These are phyloP conservation scores for Lepidium africanum DNA, from an alignment of 345 rosid species.

Conservation along the genomic window DNA sequence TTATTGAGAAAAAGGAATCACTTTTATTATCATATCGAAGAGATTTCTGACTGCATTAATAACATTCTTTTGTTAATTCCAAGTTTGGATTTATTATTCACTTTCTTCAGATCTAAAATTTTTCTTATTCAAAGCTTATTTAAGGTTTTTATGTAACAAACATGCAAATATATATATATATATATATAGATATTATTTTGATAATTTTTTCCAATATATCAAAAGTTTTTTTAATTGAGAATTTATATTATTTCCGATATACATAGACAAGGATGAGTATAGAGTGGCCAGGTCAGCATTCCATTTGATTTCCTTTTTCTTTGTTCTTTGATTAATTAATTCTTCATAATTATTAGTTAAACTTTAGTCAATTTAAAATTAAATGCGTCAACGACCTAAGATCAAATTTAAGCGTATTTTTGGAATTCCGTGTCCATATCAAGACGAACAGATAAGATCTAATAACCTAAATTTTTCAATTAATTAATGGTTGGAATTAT, in stretches of 20 bases:
- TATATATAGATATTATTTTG: too few relatives aligned
- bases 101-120: too few relatives aligned
- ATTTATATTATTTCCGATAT: too few relatives aligned
- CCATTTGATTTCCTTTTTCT: neutral
- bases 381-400: neutral
- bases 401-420: neutral
- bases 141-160: neutral
- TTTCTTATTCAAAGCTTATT: neutral
- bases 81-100: neutral
- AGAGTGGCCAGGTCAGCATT: slow-evolving; percentile 15
- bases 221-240: too few relatives aligned
- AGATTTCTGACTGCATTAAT: neutral
- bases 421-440: neutral
- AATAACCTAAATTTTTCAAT: neutral
- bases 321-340: neutral
- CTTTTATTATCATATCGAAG: neutral
- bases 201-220: too few relatives aligned
- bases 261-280: slow-evolving; percentile 4
- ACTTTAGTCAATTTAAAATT: neutral
- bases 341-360: neutral
- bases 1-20: neutral
- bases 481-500: neutral
- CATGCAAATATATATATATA: too few relatives aligned
- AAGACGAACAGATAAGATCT: neutral
- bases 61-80: neutral